Conservation (phyloP, 305 asterid species). For the Monarda citriodora region DNA sequence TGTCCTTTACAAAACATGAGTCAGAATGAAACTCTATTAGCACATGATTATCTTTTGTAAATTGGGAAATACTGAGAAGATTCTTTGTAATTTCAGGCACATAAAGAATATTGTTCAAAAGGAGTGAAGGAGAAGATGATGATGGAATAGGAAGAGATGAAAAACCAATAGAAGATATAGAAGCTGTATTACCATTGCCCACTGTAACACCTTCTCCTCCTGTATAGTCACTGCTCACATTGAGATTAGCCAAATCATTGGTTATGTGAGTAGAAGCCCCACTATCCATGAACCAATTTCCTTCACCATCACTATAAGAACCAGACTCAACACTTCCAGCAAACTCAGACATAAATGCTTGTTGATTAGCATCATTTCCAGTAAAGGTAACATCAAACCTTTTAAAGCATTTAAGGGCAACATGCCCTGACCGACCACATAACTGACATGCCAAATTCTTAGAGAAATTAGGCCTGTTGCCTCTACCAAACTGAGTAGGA, state of each 20-base stretch:
- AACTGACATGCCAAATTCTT: background rate
- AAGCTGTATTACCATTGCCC: background rate
- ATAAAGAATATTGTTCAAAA: background rate
- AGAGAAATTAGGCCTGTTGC: no score
- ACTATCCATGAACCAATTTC: background rate
- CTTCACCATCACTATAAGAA: background rate
- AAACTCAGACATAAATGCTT: background rate
- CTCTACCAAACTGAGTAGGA: no score
- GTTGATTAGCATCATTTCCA: no score
- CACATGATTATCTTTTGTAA: background rate
- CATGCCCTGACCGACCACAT: background rate
- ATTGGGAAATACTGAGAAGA: background rate
- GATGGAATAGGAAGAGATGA: background rate
- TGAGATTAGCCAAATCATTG: no score
- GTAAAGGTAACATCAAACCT: background rate
- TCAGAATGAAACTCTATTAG: background rate
- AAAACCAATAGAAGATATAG: no score
- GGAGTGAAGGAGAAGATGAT: background rate
- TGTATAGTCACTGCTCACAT: background rate
- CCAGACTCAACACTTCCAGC: background rate
- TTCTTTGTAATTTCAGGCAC: background rate
- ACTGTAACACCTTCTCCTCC: background rate
- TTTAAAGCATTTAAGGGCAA: background rate
- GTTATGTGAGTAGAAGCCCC: background rate
- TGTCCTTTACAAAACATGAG: background rate